Base-by-base conservation (phyloP, 2,329 filamentous ascomycete genomes). In the Penicillium verrucosum region DNA sequence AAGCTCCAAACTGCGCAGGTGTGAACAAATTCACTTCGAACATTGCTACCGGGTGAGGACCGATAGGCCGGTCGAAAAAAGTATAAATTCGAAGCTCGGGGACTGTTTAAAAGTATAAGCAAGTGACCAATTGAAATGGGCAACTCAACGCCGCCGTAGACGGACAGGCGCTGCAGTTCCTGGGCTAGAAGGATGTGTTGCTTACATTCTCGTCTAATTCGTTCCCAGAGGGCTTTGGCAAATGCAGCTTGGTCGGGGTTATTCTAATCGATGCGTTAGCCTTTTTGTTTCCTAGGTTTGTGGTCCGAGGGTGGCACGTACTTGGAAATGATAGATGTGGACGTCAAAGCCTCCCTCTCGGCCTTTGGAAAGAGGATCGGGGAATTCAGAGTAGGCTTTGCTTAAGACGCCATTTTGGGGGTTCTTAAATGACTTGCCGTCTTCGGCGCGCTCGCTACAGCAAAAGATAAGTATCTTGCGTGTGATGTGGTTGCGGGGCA, bases 1-100 rank as follows among this genome's bases (percentile, higher is more conserved):
- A 95, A 0, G 92, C 92, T 0, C 92, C 92, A 68, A 96, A 96
- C 72, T 96, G 89, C 3, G 85, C 86, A 0, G 92, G 92, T 0
- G 87, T 91, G 72, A 93, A 90, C 21, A 96, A 44, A 65, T 95
- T 95, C 44, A 96, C 90, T 75, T 97, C 92, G 67, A 96, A 96
- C 91, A 96, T 96, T 51, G 86, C 89, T 0, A 91, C 74, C 0
- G 89, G 87, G 71, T 96, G 92, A 0, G 92, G 92, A 0, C 92
- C 92, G 29, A 96, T 74, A 0, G 92, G 90, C 14, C 77, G 75
- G 62, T 94, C 88, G 83, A 85, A 95, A 62, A 96, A 78, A 14
- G 74, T 80, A 71, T 96, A 96, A 65, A 95, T 88, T 52, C 91
- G 83, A 18, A 96, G 79, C 70, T 96, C 92, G 9, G 92, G 91